phyloP scores from a whole-genome alignment of 352 stramenopile genomes.

The Bremia lactucae region DNA sequence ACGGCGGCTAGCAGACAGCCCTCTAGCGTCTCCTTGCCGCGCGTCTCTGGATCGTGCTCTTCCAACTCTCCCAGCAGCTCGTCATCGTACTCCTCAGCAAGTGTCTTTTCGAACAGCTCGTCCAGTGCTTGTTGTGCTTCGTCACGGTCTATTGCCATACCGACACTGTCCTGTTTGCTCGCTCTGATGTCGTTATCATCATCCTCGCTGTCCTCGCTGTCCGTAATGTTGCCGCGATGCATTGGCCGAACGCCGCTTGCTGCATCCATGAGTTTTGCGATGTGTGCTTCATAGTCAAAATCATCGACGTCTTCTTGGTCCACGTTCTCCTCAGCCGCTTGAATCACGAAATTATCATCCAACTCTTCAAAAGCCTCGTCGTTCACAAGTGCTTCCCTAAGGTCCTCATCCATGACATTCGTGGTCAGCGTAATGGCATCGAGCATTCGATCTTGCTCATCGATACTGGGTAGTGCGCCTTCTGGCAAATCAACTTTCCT shows the following conservation, averaged over 20 bases:
- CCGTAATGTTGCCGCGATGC: slow-evolving; percentile 50
- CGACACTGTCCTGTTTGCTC: slow-evolving; percentile 24
- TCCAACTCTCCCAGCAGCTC: slow-evolving; percentile 71
- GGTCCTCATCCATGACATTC: slow-evolving; percentile 80
- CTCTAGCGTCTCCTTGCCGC: slow-evolving; percentile 58
- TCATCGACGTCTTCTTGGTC: slow-evolving; percentile 32
- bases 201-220: slow-evolving; percentile 76
- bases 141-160: slow-evolving; percentile 32
- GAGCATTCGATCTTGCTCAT: slow-evolving; percentile 71
- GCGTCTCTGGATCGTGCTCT: slow-evolving; percentile 61
- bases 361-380: slow-evolving; percentile 80
- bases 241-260: slow-evolving; percentile 59
- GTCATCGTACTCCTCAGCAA: slow-evolving; percentile 77
- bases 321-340: slow-evolving; percentile 46
- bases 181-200: slow-evolving; percentile 46
- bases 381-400: slow-evolving; percentile 78
- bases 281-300: slow-evolving; percentile 91
- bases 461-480: slow-evolving; percentile 52
- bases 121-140: slow-evolving; percentile 82
- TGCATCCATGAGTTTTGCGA: slow-evolving; percentile 86
- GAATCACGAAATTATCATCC: slow-evolving; percentile 87
- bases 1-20: slow-evolving; percentile 57
- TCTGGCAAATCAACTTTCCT: slow-evolving; percentile 49
- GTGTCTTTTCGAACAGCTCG: slow-evolving; percentile 78
- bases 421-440: slow-evolving; percentile 77